Evolutionary conservation across 2,329 filamentous ascomycete species (phyloP), one percentile per base, ranked within the genome.

Genomic region (Pseudocercospora fijiensis): DNA sequence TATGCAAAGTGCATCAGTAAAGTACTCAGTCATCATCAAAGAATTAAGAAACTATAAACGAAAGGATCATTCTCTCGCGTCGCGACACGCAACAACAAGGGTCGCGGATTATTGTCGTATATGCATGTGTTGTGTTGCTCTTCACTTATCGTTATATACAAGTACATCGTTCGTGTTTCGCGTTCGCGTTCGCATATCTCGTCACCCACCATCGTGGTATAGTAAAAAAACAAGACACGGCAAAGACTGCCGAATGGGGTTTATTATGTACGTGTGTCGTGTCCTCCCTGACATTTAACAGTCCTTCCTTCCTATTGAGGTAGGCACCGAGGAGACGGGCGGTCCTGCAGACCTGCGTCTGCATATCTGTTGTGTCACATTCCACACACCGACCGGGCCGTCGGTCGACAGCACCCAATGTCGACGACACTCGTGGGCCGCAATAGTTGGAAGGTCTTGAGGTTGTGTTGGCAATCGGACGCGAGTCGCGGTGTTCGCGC

Each of bases 341-440:
- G 45, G 45, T 16, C 24, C 45, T 49, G 45, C 45, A 24, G 45
- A 49, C 45, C 22, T 24, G 30, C 30, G 13, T 37, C 7, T 37
- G 45, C 45, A 49, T 24, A 49, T 49, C 20, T 49, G 45, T 26
- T 49, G 45, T 49, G 45, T 49, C 45, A 49, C 45, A 49, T 49
- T 49, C 45, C 45, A 16, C 45, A 16, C 22, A 24, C 37, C 37
- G 37, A 41, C 37, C 20, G 45, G 45, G 45, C 45, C 45, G 45
- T 37, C 11, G 18, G 20, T 49, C 18, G 20, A n/a, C 45, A 49
- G 22, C 45, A 49, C 45, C 45, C 45, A 49, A 49, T 49, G 7
- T 49, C 45, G 18, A 49, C 45, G 45, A 49, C 45, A 49, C 18
- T 49, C 45, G 45, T 49, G 4, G 45, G 45, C 20, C 10, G 16